Evolutionary conservation across 371 early-diverging fungal genomes (phyloP).

Genomic region (Mucor plumbeus): DNA sequence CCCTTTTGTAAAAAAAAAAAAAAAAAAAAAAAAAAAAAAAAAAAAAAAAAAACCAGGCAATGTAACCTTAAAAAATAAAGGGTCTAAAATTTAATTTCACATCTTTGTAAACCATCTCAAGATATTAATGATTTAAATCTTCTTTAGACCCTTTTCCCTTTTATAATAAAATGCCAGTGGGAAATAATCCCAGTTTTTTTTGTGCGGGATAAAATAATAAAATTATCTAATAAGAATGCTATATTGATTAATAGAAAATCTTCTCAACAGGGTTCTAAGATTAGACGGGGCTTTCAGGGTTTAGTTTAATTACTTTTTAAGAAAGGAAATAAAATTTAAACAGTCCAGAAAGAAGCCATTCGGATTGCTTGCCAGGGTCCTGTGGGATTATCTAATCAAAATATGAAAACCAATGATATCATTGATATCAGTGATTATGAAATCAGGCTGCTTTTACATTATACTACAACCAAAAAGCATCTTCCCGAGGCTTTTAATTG

Average conservation of each 20-base stretch:
- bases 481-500: neutral
- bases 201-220: too few relatives aligned
- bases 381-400: neutral
- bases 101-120: too few relatives aligned
- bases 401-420: neutral
- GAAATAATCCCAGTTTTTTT: too few relatives aligned
- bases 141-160: too few relatives aligned
- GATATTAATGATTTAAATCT: too few relatives aligned
- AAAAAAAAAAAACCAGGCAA: too few relatives aligned
- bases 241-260: neutral
- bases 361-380: conserved; percentile 13
- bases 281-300: neutral
- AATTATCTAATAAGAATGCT: neutral
- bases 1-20: too few relatives aligned
- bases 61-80: too few relatives aligned
- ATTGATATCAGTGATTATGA: conserved; percentile 3
- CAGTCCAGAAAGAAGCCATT: neutral
- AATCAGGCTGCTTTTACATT: conserved; percentile 8
- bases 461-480: neutral
- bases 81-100: too few relatives aligned
- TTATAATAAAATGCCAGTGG: too few relatives aligned
- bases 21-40: too few relatives aligned
- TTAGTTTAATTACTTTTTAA: neutral
- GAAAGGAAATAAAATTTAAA: neutral
- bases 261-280: neutral